Percentiles rank a stretch among this genome's conserved stretches.
These are phyloP conservation scores for Trichoderma parareesei DNA, from an alignment of 495 filamentous ascomycete species.

Conservation along the genomic window DNA sequence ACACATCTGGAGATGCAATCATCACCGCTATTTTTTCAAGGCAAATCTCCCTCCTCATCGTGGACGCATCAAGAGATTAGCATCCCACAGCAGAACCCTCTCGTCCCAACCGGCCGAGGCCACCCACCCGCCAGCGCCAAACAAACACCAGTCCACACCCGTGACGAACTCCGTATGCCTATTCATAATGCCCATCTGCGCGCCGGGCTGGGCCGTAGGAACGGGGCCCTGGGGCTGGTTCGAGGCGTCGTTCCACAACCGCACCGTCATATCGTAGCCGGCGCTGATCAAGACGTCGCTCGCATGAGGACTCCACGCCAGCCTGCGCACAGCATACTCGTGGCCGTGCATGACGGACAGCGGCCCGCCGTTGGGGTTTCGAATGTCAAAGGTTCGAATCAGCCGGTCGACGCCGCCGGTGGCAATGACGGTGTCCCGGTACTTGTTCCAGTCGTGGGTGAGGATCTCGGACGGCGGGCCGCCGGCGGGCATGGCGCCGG, in stretches of 20 bases:
- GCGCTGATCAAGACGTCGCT: constrained; percentile 75
- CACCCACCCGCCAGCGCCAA: constrained; percentile 91
- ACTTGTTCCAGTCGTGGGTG: constrained; percentile 99
- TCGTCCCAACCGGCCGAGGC: constrained; percentile 94
- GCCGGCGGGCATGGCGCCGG: constrained; percentile 28
- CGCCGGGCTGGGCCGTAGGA: constrained; percentile 39
- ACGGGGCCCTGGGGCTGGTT: constrained; percentile 21
- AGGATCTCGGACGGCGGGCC: constrained; percentile 59
- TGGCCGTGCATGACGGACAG: constrained; percentile 67
- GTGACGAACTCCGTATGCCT: constrained; percentile 92
- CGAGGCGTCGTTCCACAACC: constrained; percentile 81
- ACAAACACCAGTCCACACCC: constrained; percentile 97
- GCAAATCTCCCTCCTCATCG: background rate
- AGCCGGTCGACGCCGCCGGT: constrained; percentile 82
- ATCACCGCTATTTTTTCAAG: background rate
- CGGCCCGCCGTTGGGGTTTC: constrained; percentile 63
- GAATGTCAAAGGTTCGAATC: constrained; percentile 83
- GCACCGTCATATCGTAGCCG: constrained; percentile 95
- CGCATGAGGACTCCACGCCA: constrained; percentile 89
- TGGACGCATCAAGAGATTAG: constrained; percentile 37
- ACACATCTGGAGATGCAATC: background rate
- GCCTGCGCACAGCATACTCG: constrained; percentile 76
- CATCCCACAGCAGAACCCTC: constrained; percentile 84
- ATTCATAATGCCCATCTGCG: constrained; percentile 79
- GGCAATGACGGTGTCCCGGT: constrained; percentile 72